phyloP scores from a whole-genome alignment of 495 filamentous ascomycete species.

The Penicillium cataractarum region DNA sequence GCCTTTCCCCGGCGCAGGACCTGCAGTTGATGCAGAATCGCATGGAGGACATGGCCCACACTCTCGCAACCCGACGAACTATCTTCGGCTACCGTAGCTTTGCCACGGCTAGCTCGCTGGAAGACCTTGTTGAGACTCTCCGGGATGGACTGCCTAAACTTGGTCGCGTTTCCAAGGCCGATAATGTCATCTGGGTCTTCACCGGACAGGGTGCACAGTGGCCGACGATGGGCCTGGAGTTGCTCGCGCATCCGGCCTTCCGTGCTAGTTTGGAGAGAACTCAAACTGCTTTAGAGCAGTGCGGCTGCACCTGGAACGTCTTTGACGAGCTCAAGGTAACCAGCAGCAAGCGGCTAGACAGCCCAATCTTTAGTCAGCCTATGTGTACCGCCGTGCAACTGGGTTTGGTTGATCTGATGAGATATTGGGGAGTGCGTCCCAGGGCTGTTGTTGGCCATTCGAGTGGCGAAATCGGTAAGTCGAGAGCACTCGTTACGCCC shows the following conservation, averaged over 20 bases:
- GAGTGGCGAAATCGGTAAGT: not conserved
- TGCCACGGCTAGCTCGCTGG: no score
- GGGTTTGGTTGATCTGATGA: not conserved
- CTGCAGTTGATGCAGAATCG: no score
- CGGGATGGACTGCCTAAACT: not conserved
- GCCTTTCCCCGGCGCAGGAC: no score
- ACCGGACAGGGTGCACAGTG: not conserved
- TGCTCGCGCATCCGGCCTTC: no score
- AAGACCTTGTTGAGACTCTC: not conserved
- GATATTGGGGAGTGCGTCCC: not conserved
- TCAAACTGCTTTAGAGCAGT: no score
- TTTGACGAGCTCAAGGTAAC: no score
- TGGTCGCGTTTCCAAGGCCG: not conserved
- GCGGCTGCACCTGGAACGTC: not conserved
- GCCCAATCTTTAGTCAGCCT: not conserved
- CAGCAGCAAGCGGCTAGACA: not conserved
- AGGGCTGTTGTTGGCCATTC: not conserved
- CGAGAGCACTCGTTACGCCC: no score
- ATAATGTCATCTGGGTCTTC: no score
- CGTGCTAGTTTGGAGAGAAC: no score
- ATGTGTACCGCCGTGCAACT: not conserved
- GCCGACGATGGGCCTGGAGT: not conserved
- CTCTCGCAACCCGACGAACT: no score
- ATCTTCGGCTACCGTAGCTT: no score
- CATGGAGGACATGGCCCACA: no score